Evolutionary conservation across 306 rosid genomes (phyloP).

Genomic region (Castanopsis chinensis): DNA sequence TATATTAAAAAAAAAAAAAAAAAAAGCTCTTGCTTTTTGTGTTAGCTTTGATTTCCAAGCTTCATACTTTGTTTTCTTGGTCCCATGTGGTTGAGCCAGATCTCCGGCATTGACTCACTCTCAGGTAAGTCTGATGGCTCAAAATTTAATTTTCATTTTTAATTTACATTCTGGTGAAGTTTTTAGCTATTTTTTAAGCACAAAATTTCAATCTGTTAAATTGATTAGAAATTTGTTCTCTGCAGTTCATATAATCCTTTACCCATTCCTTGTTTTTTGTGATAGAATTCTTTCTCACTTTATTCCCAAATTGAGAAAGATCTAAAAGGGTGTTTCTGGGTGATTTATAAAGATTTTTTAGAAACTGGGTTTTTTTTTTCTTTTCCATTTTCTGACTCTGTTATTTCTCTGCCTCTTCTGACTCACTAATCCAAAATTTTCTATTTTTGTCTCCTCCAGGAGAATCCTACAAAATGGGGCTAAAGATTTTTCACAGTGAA

Average conservation of each 20-base stretch:
- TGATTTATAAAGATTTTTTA: background rate
- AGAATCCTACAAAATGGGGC: background rate
- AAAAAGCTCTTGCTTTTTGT: slow-evolving; percentile 1
- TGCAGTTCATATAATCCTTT: too few relatives aligned
- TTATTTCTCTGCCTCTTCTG: background rate
- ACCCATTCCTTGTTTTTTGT: too few relatives aligned
- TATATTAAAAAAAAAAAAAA: too few relatives aligned
- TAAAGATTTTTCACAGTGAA: background rate
- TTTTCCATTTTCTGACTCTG: background rate
- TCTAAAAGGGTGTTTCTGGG: background rate
- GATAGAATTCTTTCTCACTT: too few relatives aligned
- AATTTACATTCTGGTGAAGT: background rate
- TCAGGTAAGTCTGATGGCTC: slow-evolving; percentile 16
- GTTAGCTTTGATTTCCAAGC: background rate
- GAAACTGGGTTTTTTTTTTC: background rate
- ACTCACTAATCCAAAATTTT: background rate
- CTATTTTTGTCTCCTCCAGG: background rate
- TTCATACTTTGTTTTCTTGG: background rate
- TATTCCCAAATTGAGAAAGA: background rate
- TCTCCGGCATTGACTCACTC: slow-evolving; percentile 30
- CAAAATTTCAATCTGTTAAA: background rate
- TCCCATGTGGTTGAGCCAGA: slow-evolving; percentile 4
- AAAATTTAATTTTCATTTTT: background rate
- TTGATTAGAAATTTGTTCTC: too few relatives aligned
- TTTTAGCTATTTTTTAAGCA: background rate